A percentile compares a stretch with the other conserved stretches of the same genome.
Evolutionary conservation across 805 yeast genomes (phyloP).

Genomic region (Kodamaea laetipori): DNA sequence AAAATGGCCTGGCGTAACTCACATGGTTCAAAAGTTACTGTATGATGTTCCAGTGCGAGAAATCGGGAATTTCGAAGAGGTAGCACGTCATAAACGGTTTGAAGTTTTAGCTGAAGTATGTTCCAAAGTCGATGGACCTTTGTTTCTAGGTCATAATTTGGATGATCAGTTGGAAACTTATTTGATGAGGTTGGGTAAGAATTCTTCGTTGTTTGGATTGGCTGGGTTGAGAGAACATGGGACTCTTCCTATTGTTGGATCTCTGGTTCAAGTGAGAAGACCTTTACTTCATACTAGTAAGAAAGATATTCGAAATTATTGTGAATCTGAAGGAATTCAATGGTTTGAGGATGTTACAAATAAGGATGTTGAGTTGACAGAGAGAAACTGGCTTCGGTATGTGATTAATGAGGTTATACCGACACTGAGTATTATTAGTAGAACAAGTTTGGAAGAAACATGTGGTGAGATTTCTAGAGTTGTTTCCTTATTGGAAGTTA

Average conservation of each 20-base stretch:
- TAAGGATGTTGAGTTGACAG: conserved; percentile 51
- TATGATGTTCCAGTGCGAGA: conserved; percentile 29
- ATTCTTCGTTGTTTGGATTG: conserved; percentile 54
- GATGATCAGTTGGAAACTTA: conserved; percentile 78
- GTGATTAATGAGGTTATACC: conserved; percentile 17
- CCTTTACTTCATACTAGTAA: conserved; percentile 58
- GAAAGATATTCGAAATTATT: conserved; percentile 46
- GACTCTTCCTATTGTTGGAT: conserved; percentile 27
- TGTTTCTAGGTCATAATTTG: conserved; percentile 66
- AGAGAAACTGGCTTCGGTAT: conserved; percentile 57
- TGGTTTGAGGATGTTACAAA: conserved; percentile 81
- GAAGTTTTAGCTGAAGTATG: conserved; percentile 46
- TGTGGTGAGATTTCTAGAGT: conserved; percentile 11
- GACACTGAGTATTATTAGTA: not conserved
- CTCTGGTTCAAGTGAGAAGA: conserved; percentile 31
- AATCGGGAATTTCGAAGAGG: conserved; percentile 53
- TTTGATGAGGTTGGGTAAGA: conserved; percentile 50
- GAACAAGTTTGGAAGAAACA: conserved; percentile 16
- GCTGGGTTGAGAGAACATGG: conserved; percentile 49
- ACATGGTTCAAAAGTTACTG: conserved; percentile 29
- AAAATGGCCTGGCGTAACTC: conserved; percentile 36
- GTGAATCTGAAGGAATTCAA: conserved; percentile 36
- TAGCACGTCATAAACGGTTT: conserved; percentile 60
- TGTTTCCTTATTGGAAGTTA: conserved; percentile 10
- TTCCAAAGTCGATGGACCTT: conserved; percentile 28